Percentiles rank a stretch among this genome's conserved stretches.
Conservation (phyloP, 1,139 yeast genomes). For the Pichia sp. region DNA sequence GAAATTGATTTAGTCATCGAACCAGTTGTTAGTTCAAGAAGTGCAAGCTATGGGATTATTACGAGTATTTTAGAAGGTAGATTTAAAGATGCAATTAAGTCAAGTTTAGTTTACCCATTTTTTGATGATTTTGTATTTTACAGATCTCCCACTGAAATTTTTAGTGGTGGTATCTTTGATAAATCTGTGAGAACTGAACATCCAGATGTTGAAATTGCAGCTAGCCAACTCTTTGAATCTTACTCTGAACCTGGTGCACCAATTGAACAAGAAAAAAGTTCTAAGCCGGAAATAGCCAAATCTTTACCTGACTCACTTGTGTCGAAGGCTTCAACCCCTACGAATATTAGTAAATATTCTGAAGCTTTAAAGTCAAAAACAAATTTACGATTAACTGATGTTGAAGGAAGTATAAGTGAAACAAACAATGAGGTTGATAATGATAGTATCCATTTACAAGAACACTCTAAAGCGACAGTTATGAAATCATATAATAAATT, state of each 20-base stretch:
- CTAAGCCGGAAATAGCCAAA: slow-evolving; percentile 9
- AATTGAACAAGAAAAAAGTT: background rate
- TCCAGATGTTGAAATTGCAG: background rate
- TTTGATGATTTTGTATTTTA: slow-evolving; percentile 84
- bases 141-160: slow-evolving; percentile 56
- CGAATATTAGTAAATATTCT: background rate
- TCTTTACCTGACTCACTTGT: background rate
- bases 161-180: slow-evolving; percentile 93
- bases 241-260: background rate
- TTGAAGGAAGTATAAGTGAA: background rate
- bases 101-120: slow-evolving; percentile 73
- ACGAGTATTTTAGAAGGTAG: slow-evolving; percentile 75
- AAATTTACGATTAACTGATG: background rate
- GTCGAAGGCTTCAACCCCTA: slow-evolving; percentile 1
- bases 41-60: slow-evolving; percentile 67
- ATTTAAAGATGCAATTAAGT: slow-evolving; percentile 72
- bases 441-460: background rate
- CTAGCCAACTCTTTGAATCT: background rate
- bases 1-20: slow-evolving; percentile 66
- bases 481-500: slow-evolving; percentile 48
- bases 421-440: background rate
- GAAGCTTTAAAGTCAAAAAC: background rate
- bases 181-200: slow-evolving; percentile 18
- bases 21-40: slow-evolving; percentile 82
- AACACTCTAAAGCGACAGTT: slow-evolving; percentile 23